These are phyloP conservation scores for Maudiozyma barnettii DNA, from an alignment of 805 yeast genomes.

Conservation along the genomic window DNA sequence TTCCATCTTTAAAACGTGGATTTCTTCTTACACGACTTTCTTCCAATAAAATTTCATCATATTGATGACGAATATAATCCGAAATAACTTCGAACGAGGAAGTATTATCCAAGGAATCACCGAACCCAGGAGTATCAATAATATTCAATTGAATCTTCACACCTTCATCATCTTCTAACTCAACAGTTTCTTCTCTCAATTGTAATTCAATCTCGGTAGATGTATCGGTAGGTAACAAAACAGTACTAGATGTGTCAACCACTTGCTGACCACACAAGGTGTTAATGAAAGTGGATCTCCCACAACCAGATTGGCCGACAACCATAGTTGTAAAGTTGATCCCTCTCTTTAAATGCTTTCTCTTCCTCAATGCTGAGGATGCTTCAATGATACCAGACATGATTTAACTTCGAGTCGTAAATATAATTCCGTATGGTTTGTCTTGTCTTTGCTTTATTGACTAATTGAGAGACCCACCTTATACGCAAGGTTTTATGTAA, in stretches of 20 bases:
- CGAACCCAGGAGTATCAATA: constrained; percentile 80
- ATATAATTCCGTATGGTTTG: neutral
- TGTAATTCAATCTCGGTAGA: constrained; percentile 45
- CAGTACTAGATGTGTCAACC: constrained; percentile 60
- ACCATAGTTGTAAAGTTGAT: constrained; percentile 81
- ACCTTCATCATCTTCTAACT: constrained; percentile 77
- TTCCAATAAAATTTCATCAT: constrained; percentile 72
- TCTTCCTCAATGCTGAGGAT: constrained; percentile 54
- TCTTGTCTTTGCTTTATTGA: neutral
- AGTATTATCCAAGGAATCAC: constrained; percentile 61
- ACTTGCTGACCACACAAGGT: constrained; percentile 84
- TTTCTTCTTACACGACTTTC: constrained; percentile 76
- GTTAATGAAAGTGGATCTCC: constrained; percentile 88
- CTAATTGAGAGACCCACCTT: too few relatives aligned
- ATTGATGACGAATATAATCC: constrained; percentile 75
- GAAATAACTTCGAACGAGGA: constrained; percentile 58
- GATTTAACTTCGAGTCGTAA: neutral
- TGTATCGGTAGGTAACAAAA: constrained; percentile 43
- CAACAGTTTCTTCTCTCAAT: constrained; percentile 71
- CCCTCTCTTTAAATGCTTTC: constrained; percentile 73
- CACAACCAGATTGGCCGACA: constrained; percentile 79
- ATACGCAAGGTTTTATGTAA: too few relatives aligned
- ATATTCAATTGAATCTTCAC: constrained; percentile 67
- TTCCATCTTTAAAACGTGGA: constrained; percentile 75
- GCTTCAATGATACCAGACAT: constrained; percentile 43